phyloP scores from a whole-genome alignment of 176 grass and related monocot genomes.

The Canna indica region DNA sequence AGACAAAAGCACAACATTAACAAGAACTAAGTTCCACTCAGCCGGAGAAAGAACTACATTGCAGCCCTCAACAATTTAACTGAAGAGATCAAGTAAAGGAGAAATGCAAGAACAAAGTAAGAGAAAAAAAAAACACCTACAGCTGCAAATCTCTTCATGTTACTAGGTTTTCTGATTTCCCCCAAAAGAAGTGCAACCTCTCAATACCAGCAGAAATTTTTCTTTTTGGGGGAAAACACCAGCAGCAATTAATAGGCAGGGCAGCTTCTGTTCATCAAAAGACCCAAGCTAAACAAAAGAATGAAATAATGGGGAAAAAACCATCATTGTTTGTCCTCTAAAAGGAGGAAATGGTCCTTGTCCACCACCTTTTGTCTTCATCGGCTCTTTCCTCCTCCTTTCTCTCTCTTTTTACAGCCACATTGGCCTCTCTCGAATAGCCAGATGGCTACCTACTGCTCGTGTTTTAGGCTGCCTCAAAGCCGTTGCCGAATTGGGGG shows the following conservation, averaged over 20 bases:
- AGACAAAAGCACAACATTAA: neutral
- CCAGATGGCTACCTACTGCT: neutral
- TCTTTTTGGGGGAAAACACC: no score
- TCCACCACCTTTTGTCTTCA: conserved; percentile 34
- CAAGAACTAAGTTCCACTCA: neutral
- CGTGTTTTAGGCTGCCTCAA: neutral
- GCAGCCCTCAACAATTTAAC: neutral
- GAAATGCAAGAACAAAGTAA: neutral
- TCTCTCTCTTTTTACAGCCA: conserved; percentile 2
- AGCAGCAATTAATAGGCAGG: no score
- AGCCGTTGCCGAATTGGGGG: neutral
- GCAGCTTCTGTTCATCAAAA: conserved; percentile 2
- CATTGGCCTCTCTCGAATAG: neutral
- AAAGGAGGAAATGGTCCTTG: conserved; percentile 31
- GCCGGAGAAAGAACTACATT: neutral
- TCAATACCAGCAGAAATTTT: neutral
- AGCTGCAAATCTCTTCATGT: neutral
- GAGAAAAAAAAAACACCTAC: neutral
- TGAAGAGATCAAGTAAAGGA: neutral
- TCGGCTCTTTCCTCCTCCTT: neutral
- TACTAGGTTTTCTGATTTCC: neutral
- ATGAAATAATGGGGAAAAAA: neutral
- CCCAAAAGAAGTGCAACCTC: neutral
- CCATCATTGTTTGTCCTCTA: conserved; percentile 30
- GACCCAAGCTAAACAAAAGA: neutral